phyloP scores from a whole-genome alignment of 495 filamentous ascomycete species.

The Xylaria sp. region DNA sequence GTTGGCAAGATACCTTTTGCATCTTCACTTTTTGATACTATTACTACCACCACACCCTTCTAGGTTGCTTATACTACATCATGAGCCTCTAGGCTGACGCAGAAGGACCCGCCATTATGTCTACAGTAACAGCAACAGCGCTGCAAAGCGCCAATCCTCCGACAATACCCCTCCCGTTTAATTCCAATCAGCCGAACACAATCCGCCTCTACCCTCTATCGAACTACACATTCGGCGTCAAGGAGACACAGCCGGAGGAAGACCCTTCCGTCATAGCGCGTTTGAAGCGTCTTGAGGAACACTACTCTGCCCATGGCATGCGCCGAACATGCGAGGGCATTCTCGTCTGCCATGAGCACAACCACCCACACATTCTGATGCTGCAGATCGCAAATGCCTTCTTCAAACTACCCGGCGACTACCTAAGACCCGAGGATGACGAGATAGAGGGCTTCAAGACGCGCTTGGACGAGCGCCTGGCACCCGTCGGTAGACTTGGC shows the following conservation, averaged over 20 bases:
- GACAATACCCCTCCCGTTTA: slow-evolving; percentile 80
- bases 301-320: slow-evolving; percentile 93
- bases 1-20: neutral
- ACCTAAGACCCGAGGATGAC: slow-evolving; percentile 86
- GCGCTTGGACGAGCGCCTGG: slow-evolving; percentile 88
- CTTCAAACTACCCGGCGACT: slow-evolving; percentile 98
- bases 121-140: slow-evolving; percentile 71
- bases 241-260: slow-evolving; percentile 97
- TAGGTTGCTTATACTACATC: neutral
- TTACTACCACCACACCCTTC: neutral
- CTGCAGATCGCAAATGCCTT: slow-evolving; percentile 99
- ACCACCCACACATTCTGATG: slow-evolving; percentile 98
- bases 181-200: slow-evolving; percentile 84
- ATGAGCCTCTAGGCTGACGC: neutral
- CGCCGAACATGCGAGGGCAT: slow-evolving; percentile 95
- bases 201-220: slow-evolving; percentile 94
- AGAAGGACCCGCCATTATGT: slow-evolving; percentile 58
- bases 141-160: slow-evolving; percentile 80
- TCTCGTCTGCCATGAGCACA: slow-evolving; percentile 97
- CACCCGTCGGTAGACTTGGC: slow-evolving; percentile 86
- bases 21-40: neutral
- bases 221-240: slow-evolving; percentile 98
- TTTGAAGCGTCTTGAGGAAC: slow-evolving; percentile 89
- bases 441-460: slow-evolving; percentile 93
- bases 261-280: slow-evolving; percentile 94